A percentile compares a stretch with the other conserved stretches of the same genome.
phyloP scores from a whole-genome alignment of 352 stramenopile species.

The Phytopythium delawarense region DNA sequence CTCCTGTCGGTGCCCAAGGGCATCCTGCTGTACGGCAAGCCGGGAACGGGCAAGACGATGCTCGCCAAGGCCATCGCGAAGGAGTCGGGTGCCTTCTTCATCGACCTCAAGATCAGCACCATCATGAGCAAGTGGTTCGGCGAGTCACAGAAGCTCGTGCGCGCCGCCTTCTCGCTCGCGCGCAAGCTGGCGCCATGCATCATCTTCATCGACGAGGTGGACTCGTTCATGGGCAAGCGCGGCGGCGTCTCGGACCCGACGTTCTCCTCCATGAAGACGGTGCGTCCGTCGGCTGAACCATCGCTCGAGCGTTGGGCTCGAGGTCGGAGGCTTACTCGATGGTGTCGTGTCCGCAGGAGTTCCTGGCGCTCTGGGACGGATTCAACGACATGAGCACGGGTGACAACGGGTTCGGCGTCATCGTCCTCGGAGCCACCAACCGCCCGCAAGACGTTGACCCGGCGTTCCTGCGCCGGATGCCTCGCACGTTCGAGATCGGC shows the following conservation, averaged over 20 bases:
- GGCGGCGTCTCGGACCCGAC: conserved; percentile 74
- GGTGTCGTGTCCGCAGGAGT: conserved; percentile 67
- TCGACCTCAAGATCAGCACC: conserved; percentile 87
- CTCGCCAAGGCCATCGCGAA: conserved; percentile 92
- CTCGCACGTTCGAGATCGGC: conserved; percentile 94
- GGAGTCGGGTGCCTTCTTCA: conserved; percentile 89
- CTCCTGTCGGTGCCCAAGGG: conserved; percentile 86
- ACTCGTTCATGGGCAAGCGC: conserved; percentile 90
- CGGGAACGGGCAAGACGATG: conserved; percentile 93
- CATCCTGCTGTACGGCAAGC: conserved; percentile 90
- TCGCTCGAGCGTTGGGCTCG: neutral
- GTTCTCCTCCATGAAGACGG: conserved; percentile 87
- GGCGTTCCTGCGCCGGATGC: conserved; percentile 94
- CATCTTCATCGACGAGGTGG: conserved; percentile 98
- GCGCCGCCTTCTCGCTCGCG: conserved; percentile 91
- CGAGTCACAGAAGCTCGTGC: conserved; percentile 92
- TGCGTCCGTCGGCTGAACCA: conserved; percentile 9
- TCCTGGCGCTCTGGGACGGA: conserved; percentile 97
- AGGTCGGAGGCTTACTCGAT: neutral
- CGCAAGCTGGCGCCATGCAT: conserved; percentile 95
- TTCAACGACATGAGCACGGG: conserved; percentile 82
- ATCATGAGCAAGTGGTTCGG: conserved; percentile 92
- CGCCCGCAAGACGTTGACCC: conserved; percentile 88
- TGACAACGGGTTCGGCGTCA: conserved; percentile 84
- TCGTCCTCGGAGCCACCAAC: conserved; percentile 97